Percentiles rank a stretch among this genome's conserved stretches.
Evolutionary conservation across 352 stramenopile species (phyloP).

Genomic region (Phytophthora crassamura): DNA sequence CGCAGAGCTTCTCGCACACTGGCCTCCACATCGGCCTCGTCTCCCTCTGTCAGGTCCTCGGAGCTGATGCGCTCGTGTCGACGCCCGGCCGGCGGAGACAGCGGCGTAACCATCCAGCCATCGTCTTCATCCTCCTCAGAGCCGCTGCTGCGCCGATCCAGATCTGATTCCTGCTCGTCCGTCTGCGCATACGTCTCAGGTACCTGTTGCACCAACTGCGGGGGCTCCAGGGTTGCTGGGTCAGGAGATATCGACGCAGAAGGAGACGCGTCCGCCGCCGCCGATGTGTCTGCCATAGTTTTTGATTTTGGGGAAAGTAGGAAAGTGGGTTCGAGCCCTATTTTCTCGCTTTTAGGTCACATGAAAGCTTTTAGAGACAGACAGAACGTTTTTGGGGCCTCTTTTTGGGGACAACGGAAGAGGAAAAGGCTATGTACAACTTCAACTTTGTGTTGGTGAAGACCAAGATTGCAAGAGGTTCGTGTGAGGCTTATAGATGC

Average conservation of each 20-base stretch:
- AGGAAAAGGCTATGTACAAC: not conserved
- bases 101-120: conserved; percentile 41
- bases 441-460: not conserved
- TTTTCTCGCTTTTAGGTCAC: no score
- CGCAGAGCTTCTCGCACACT: conserved; percentile 58
- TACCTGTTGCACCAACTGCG: conserved; percentile 1
- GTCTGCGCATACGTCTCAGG: not conserved
- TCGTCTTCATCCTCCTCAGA: conserved; percentile 39
- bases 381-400: no score
- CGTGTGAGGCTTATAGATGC: no score
- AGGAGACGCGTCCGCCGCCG: not conserved
- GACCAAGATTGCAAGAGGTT: no score
- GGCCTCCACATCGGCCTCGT: conserved; percentile 53
- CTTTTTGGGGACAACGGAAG: not conserved
- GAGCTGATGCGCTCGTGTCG: conserved; percentile 2
- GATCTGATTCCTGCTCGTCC: conserved; percentile 2
- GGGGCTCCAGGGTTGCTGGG: conserved; percentile 1
- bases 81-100: conserved; percentile 20
- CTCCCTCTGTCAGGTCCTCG: conserved; percentile 25
- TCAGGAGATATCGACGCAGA: conserved; percentile 25
- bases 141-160: conserved; percentile 18
- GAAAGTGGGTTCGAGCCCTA: not conserved
- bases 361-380: no score
- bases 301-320: not conserved
- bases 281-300: conserved; percentile 10